These are phyloP conservation scores for Posidonia australis DNA, from an alignment of 106 monocot genomes.

Conservation along the genomic window DNA sequence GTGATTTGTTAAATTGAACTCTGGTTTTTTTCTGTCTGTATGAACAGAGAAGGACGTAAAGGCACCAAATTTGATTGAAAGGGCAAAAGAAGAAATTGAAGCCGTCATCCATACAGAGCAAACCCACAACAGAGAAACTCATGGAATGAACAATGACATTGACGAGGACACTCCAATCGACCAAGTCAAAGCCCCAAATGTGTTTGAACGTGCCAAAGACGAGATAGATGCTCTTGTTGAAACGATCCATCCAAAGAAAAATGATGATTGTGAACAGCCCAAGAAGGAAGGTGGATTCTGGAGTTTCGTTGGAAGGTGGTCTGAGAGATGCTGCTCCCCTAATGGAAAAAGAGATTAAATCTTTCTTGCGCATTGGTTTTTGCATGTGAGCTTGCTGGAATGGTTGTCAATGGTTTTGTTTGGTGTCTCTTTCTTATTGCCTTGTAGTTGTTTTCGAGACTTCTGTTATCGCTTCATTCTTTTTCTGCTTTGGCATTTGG, in stretches of 20 bases:
- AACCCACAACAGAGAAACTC: conserved; percentile 53
- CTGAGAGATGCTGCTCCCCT: conserved; percentile 27
- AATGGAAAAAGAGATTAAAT: conserved; percentile 23
- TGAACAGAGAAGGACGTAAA: conserved; percentile 19
- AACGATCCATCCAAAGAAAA: conserved; percentile 51
- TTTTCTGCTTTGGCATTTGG: no score
- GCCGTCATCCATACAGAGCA: conserved; percentile 31
- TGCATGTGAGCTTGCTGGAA: neutral
- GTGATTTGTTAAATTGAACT: no score
- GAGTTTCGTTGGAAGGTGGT: conserved; percentile 23
- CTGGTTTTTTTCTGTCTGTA: no score
- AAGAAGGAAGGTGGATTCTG: conserved; percentile 13
- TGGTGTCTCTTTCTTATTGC: neutral
- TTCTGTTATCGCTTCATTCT: no score
- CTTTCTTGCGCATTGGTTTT: neutral
- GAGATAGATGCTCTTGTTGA: conserved; percentile 72
- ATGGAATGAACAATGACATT: conserved; percentile 58
- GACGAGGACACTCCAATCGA: conserved; percentile 63
- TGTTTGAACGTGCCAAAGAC: conserved; percentile 75
- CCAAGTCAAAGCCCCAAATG: conserved; percentile 50
- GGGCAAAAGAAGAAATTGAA: conserved; percentile 41
- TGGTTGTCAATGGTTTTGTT: neutral
- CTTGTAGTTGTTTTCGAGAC: conserved; percentile 4
- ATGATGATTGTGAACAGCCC: conserved; percentile 5
- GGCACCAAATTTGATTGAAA: conserved; percentile 35